A percentile compares a stretch with the other conserved stretches of the same genome.
Conservation (phyloP, 139 green algal species). For the Limnomonas spitsbergensis region DNA sequence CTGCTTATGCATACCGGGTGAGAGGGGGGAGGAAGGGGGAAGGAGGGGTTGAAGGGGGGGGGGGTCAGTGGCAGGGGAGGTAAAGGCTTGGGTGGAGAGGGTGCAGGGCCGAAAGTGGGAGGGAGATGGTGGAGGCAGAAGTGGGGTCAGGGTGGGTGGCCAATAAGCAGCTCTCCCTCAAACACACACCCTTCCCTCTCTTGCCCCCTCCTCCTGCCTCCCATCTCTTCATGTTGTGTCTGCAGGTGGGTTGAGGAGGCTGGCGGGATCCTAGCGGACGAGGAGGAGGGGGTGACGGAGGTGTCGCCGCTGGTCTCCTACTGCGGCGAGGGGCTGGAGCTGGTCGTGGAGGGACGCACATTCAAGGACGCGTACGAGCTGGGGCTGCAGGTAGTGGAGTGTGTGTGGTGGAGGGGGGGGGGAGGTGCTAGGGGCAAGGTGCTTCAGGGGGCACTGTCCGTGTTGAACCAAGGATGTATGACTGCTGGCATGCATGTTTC, state of each 20-base stretch:
- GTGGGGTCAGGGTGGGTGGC: neutral
- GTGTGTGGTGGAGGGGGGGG: too few species aligned
- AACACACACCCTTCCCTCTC: neutral
- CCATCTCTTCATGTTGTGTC: too few species aligned
- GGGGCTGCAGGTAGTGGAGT: slow-evolving; percentile 33
- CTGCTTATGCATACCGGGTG: slow-evolving; percentile 41
- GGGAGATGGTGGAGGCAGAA: neutral
- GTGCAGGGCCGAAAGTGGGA: too few species aligned
- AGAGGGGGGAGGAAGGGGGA: too few species aligned
- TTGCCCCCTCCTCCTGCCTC: neutral
- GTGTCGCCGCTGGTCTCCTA: slow-evolving; percentile 40
- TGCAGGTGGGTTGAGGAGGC: slow-evolving; percentile 14
- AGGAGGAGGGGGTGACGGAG: slow-evolving; percentile 34
- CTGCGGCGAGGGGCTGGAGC: slow-evolving; percentile 32
- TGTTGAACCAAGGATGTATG: neutral
- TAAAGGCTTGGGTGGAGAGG: too few species aligned
- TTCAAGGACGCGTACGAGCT: slow-evolving; percentile 32
- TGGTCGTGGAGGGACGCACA: slow-evolving; percentile 18
- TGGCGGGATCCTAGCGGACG: slow-evolving; percentile 2
- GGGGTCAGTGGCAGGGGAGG: neutral
- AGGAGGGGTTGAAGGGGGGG: neutral
- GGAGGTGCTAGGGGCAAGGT: too few species aligned
- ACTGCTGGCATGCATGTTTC: neutral
- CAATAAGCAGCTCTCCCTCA: neutral
- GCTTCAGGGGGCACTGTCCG: neutral